These are phyloP conservation scores for Amphichorda felina DNA, from an alignment of 2,329 filamentous ascomycete species.

Conservation along the genomic window DNA sequence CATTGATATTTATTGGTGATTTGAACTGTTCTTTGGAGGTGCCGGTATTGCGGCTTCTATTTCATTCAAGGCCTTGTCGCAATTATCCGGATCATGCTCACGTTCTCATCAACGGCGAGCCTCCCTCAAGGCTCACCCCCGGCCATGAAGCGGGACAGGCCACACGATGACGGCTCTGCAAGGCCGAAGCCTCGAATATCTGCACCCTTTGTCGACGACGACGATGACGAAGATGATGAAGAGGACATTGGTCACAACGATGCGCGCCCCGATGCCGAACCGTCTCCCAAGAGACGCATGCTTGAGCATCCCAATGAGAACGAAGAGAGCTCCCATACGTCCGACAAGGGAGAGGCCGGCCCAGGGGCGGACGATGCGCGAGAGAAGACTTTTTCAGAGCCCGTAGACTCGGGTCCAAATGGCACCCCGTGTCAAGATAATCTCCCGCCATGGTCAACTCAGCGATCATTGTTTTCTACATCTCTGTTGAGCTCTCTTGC, in stretches of 20 bases:
- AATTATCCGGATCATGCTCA: slow-evolving; percentile 31
- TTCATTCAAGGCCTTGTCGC: too few relatives aligned
- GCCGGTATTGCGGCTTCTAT: too few relatives aligned
- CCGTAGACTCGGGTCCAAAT: not conserved
- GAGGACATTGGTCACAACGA: slow-evolving; percentile 14
- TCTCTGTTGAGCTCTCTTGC: slow-evolving; percentile 13
- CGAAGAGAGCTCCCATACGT: slow-evolving; percentile 1
- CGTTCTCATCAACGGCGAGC: slow-evolving; percentile 45
- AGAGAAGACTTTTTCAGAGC: not conserved
- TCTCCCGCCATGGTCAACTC: slow-evolving; percentile 4
- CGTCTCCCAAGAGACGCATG: slow-evolving; percentile 18
- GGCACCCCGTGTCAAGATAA: not conserved
- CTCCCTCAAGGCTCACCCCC: slow-evolving; percentile 39
- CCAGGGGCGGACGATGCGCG: too few relatives aligned
- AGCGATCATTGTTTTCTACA: slow-evolving; percentile 13
- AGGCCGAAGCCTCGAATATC: slow-evolving; percentile 19
- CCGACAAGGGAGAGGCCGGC: not conserved
- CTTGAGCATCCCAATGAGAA: slow-evolving; percentile 11
- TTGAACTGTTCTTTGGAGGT: too few relatives aligned
- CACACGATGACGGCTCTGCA: slow-evolving; percentile 18
- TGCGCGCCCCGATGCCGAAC: slow-evolving; percentile 5
- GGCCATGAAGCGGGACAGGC: slow-evolving; percentile 20
- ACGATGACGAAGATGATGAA: slow-evolving; percentile 24
- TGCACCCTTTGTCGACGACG: slow-evolving; percentile 27
- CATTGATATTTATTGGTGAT: too few relatives aligned